Base-by-base conservation (phyloP, 306 rosid genomes). In the Sindora glabra region DNA sequence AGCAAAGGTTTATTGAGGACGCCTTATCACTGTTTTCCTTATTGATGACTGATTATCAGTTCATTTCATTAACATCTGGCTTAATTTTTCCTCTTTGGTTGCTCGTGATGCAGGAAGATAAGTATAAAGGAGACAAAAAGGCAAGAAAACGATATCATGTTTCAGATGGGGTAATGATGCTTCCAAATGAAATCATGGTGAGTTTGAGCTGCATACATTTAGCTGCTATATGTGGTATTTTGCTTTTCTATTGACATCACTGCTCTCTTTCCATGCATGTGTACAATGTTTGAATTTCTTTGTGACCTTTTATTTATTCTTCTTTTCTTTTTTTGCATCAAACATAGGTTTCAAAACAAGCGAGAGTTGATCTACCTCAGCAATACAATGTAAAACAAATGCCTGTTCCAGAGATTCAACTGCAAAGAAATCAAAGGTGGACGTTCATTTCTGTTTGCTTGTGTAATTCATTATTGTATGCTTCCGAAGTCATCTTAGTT, bases 121-220 rank as follows among this genome's bases (percentile, higher is more conserved):
- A 72, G 68, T 56, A 81, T 65, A 58, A 54, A 57, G 83, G 76
- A 51, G 79, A 78, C 34, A 69, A 46, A 54, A 85, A 76, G 64
- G 72, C 50, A 17, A 65, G 62, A 50, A 88, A 85, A 47, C 75
- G 66, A 49, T 47, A 39, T 38, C 55, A n/a, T n/a, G n/a, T n/a
- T n/a, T n/a, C 72, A 44, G 81, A 69, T 57, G 85, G 76, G 76
- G 76, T 59, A 56, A 77, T 45, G 79, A 73, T 66, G 75, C 77
- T 65, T 56, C 36, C 90, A 52, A 79, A 80, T 78, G 96, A 83
- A 68, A 68, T 71, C 62, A 63, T 1, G 65, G 95, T 89, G 77
- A 72, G 95, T 83, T 76, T 61, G 64, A 61, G 62, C 55, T 64
- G 50, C 56, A 55, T 47, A 61, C 62, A 61, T 26, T 60, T 36